Evolutionary conservation across 768 basidiomycete species (phyloP), one percentile per base, ranked within the genome.

Genomic region (Erythrobasidium yunnanense): DNA sequence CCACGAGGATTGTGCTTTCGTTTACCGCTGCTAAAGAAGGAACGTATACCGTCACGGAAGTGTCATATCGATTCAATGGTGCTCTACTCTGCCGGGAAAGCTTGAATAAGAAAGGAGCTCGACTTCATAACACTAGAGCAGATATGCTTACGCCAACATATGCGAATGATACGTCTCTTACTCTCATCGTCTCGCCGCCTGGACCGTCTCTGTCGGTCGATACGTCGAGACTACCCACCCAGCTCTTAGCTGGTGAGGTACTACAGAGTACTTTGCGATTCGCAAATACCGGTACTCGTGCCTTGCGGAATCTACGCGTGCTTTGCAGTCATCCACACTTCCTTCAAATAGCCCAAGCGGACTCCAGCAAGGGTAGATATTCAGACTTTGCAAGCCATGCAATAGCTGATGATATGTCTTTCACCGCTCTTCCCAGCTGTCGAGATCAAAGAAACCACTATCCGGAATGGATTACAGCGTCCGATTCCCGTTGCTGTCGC

Each of bases 71-170:
- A 33, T 83, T 83, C 60, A 74, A 76, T 57, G 58, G 71, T 3
- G 80, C 88, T 32, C 80, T 92, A 20, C 83, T 86, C 1, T 79
- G 80, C 25, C 79, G 74, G 0, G 90, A 92, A 74, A 77, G 83
- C 0, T 79, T 91, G 1, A 79, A 82, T 7, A 80, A 79, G 33
- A 84, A 83, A n/a, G 90, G 91, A 15, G 82, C 80, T 49, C 79
- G 90, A 55, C 78, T 95, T 11, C 83, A 91, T 56, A 82, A 84
- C 57, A 90, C 90, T 1, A 80, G 81, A 30, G 77, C 81, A 15
- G 87, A 92, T 70, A 79, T 85, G 50, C 83, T 85, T 69, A 79
- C 74, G 29, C 83, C 83, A 11, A 82, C 83, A 1, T 92, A 93
- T 73, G 85, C 84, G 8, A 80, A 84, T 8, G 86, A 93, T 73